A percentile compares a stretch with the other conserved stretches of the same genome.
These are phyloP conservation scores for Mimosa pudica DNA, from an alignment of 306 rosid genomes.

Conservation along the genomic window DNA sequence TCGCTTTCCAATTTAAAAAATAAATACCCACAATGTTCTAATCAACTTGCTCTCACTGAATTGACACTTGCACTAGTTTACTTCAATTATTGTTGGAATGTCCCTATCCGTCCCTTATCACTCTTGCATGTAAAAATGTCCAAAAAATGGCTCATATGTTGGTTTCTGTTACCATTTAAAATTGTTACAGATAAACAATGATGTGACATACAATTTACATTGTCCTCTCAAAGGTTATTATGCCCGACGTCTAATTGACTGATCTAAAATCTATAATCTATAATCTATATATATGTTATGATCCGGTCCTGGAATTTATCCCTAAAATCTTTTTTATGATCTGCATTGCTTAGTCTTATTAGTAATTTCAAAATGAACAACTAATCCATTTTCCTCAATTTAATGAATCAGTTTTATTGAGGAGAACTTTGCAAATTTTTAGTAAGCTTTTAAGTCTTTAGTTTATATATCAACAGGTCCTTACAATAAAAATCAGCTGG, in stretches of 20 bases:
- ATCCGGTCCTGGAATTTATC: background rate
- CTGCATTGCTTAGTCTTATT: too few species aligned
- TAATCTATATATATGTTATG: background rate
- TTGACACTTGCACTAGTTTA: background rate
- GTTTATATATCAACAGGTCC: background rate
- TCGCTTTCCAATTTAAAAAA: background rate
- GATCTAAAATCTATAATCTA: background rate
- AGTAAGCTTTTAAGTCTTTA: too few species aligned
- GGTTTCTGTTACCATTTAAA: background rate
- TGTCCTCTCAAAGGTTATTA: background rate
- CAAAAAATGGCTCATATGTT: too few species aligned
- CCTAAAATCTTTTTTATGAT: background rate
- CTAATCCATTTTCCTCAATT: background rate
- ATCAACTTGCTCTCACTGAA: background rate
- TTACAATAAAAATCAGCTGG: background rate
- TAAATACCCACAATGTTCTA: background rate
- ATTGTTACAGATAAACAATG: background rate
- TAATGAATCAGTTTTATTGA: background rate
- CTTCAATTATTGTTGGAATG: constrained; percentile 4
- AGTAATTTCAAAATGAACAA: too few species aligned
- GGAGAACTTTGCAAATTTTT: background rate
- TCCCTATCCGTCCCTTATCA: background rate
- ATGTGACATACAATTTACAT: background rate
- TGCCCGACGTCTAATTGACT: background rate
- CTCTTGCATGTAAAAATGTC: too few species aligned